phyloP scores from a whole-genome alignment of 2,329 filamentous ascomycete genomes.

The Cercospora sp. region DNA sequence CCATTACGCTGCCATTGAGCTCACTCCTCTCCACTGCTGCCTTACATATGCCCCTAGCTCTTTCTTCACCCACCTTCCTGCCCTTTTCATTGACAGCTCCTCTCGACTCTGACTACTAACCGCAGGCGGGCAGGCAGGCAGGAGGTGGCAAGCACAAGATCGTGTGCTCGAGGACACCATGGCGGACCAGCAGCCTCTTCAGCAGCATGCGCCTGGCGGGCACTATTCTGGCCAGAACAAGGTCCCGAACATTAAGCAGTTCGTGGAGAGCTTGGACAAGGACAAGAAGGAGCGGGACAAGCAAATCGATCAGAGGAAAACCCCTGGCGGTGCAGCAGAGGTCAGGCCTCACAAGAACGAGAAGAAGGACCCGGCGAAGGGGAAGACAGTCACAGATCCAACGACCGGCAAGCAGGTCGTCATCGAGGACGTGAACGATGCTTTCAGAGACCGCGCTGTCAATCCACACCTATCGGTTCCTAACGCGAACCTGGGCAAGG shows the following conservation, averaged over 20 bases:
- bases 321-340: slow-evolving; percentile 39
- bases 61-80: neutral
- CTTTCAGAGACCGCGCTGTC: slow-evolving; percentile 68
- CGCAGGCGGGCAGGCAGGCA: neutral
- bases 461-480: slow-evolving; percentile 79
- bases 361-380: slow-evolving; percentile 47
- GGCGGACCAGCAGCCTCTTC: slow-evolving; percentile 19
- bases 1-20: slow-evolving; percentile 10
- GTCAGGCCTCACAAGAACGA: slow-evolving; percentile 51
- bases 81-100: neutral
- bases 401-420: slow-evolving; percentile 82
- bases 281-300: slow-evolving; percentile 76
- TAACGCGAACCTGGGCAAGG: slow-evolving; percentile 81
- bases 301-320: slow-evolving; percentile 58
- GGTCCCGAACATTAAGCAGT: slow-evolving; percentile 83
- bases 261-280: slow-evolving; percentile 73
- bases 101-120: neutral
- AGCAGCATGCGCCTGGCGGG: slow-evolving; percentile 46
- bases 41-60: neutral
- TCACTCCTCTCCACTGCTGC: slow-evolving; percentile 3
- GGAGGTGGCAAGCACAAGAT: neutral
- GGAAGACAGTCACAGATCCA: slow-evolving; percentile 75
- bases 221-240: slow-evolving; percentile 83
- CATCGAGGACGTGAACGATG: slow-evolving; percentile 76
- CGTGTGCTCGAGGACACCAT: slow-evolving; percentile 3